Conservation (phyloP, 352 stramenopile species). For the Phytophthora uliginosa region DNA sequence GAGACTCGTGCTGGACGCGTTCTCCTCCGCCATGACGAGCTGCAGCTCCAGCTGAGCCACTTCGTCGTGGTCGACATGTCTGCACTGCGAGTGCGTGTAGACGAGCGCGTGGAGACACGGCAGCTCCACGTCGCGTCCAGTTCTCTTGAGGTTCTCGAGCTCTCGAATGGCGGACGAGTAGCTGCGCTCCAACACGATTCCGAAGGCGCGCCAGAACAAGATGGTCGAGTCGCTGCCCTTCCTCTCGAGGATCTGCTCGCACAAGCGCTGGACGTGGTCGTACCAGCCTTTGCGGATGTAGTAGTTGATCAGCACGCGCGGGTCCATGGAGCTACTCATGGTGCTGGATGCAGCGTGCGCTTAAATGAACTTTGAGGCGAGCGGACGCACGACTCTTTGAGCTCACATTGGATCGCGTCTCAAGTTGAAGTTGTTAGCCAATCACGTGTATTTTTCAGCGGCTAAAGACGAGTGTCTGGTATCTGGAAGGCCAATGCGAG, state of each 20-base stretch:
- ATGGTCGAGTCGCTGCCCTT: constrained; percentile 83
- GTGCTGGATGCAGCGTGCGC: background rate
- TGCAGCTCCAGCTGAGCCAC: constrained; percentile 83
- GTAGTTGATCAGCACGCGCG: constrained; percentile 86
- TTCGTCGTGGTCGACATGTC: constrained; percentile 84
- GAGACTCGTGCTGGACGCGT: constrained; percentile 58
- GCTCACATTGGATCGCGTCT: constrained; percentile 20
- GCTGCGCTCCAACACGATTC: constrained; percentile 80
- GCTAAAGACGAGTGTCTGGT: constrained; percentile 57
- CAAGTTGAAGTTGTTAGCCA: constrained; percentile 29
- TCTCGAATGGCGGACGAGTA: constrained; percentile 88
- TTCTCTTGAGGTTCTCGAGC: constrained; percentile 85
- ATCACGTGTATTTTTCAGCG: constrained; percentile 1
- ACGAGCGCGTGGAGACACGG: constrained; percentile 85
- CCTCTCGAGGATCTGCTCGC: constrained; percentile 82
- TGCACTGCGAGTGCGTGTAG: constrained; percentile 80
- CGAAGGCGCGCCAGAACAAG: constrained; percentile 91
- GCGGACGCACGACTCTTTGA: constrained; percentile 20
- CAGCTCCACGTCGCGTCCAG: constrained; percentile 76
- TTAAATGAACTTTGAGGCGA: background rate
- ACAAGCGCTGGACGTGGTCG: constrained; percentile 86
- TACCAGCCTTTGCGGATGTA: constrained; percentile 92
- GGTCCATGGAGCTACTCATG: constrained; percentile 52
- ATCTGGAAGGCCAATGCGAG: constrained; percentile 77
- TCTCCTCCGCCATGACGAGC: constrained; percentile 83